Evolutionary conservation across 2,329 filamentous ascomycete species (phyloP).

Genomic region (Pestalotiopsis sp.): DNA sequence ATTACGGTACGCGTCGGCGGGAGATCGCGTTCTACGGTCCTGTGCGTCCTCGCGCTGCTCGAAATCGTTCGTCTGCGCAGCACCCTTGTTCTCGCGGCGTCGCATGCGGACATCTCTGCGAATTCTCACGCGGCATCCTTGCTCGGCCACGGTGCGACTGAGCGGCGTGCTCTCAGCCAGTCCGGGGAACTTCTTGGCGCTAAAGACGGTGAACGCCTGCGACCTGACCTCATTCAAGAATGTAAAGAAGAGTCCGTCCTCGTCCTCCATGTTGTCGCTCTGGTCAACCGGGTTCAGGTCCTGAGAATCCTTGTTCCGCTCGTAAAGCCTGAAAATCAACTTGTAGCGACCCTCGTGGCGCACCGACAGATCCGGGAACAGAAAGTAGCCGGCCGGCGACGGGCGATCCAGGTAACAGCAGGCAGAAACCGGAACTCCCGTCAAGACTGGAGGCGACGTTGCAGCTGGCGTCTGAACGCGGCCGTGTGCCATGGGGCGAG

Average conservation of each 20-base stretch:
- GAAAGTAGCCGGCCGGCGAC: constrained; percentile 81
- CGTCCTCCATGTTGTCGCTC: constrained; percentile 35
- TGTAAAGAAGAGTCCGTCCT: constrained; percentile 63
- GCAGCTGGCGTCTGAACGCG: constrained; percentile 70
- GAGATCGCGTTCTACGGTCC: constrained; percentile 31
- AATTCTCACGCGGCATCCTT: constrained; percentile 95
- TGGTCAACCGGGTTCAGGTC: constrained; percentile 68
- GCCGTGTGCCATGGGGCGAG: constrained; percentile 80
- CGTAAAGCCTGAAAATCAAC: constrained; percentile 90
- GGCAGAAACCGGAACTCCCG: constrained; percentile 90
- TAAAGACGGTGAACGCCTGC: constrained; percentile 83
- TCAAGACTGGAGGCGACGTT: constrained; percentile 80
- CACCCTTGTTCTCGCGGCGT: constrained; percentile 73
- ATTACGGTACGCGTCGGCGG: constrained; percentile 31
- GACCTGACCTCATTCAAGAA: constrained; percentile 92
- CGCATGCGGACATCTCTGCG: constrained; percentile 92
- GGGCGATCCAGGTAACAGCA: constrained; percentile 96
- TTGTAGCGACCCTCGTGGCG: constrained; percentile 92
- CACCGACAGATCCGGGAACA: constrained; percentile 95
- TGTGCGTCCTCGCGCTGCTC: constrained; percentile 62
- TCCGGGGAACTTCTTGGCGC: constrained; percentile 98
- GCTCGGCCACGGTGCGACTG: constrained; percentile 90
- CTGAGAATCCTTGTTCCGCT: constrained; percentile 84
- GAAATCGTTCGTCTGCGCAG: constrained; percentile 44
- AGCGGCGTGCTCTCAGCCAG: constrained; percentile 85